These are phyloP conservation scores for Peronospora destructor DNA, from an alignment of 352 stramenopile genomes.

Conservation along the genomic window DNA sequence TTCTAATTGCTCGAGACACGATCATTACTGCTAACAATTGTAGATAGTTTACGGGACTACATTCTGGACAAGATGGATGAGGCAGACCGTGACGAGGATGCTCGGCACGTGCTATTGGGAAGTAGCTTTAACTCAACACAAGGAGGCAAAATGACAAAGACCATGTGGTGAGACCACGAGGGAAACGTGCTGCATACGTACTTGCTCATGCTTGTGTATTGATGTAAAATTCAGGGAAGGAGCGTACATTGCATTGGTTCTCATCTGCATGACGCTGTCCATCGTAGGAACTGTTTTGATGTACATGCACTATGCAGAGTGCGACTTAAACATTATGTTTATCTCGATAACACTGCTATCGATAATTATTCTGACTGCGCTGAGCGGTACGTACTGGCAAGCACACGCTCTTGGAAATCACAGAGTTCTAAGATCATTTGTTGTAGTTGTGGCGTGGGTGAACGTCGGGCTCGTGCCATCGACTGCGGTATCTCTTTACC, in stretches of 20 bases:
- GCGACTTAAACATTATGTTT: slow-evolving; percentile 52
- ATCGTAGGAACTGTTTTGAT: slow-evolving; percentile 43
- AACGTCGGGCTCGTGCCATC: slow-evolving; percentile 58
- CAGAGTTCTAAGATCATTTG: slow-evolving; percentile 8
- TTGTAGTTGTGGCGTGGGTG: slow-evolving; percentile 47
- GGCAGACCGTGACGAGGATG: slow-evolving; percentile 46
- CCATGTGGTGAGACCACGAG: slow-evolving; percentile 12
- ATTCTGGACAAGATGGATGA: slow-evolving; percentile 66
- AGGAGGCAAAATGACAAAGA: slow-evolving; percentile 17
- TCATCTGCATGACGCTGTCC: slow-evolving; percentile 29
- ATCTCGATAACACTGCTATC: slow-evolving; percentile 49
- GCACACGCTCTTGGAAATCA: background rate
- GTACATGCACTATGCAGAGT: slow-evolving; percentile 44
- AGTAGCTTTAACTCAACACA: slow-evolving; percentile 22
- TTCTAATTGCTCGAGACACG: background rate
- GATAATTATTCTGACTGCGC: slow-evolving; percentile 33
- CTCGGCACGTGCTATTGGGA: slow-evolving; percentile 40
- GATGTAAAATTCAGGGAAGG: slow-evolving; percentile 37
- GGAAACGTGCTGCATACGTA: background rate
- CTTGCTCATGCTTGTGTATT: background rate
- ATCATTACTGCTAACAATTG: background rate
- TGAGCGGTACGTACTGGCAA: slow-evolving; percentile 42
- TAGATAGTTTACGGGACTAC: slow-evolving; percentile 63
- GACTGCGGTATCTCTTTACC: slow-evolving; percentile 45
- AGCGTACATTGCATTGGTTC: slow-evolving; percentile 43